Base-by-base conservation (phyloP, 371 early-diverging fungal genomes). In the Capillidium rhysosporum region DNA sequence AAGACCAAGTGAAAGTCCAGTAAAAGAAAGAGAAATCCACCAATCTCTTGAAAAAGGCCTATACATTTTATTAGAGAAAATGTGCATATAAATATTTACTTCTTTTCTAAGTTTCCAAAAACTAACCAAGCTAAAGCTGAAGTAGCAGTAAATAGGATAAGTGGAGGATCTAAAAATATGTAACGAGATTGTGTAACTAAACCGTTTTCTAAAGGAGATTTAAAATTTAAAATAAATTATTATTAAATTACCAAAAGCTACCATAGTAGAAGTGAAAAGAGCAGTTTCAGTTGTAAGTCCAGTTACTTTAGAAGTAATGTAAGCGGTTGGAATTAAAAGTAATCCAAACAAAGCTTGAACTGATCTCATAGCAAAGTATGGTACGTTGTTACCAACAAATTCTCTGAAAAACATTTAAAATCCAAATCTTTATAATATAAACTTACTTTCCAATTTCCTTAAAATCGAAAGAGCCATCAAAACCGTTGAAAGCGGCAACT, bases 381-480 rank as follows among this genome's bases (percentile, higher is more conserved):
- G 93, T 0, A 89, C 88, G 14, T 71, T 61, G 2, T 74, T 63
- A 24, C 62, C 69, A 8, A 79, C 46, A 57, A 81, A 86, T 48
- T 73, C 73, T 56, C 69, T 65, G 53, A n/a, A n/a, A n/a, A 28
- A 48, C 28, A 1, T 21, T n/a, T 28, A 40, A 16, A 12, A n/a
- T 31, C 31, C 2, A 24, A 25, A 20, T 16, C 20, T 38, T 44
- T 31, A 23, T n/a, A 39, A 18, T 2, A n/a, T 39, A 47, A 64
- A 64, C 49, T 34, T 52, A 39, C 74, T 68, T 73, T 71, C 77
- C 93, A 65, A 92, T 89, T 39, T 73, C 70, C 40, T 77, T 76
- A 61, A 95, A 94, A 46, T 85, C 76, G 65, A 88, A 94, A 31
- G 72, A 67, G 20, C 93, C 92, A 62, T 91, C 71, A 60, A 86